phyloP scores from a whole-genome alignment of 1,139 yeast genomes.

The Geotrichum restrictum region DNA sequence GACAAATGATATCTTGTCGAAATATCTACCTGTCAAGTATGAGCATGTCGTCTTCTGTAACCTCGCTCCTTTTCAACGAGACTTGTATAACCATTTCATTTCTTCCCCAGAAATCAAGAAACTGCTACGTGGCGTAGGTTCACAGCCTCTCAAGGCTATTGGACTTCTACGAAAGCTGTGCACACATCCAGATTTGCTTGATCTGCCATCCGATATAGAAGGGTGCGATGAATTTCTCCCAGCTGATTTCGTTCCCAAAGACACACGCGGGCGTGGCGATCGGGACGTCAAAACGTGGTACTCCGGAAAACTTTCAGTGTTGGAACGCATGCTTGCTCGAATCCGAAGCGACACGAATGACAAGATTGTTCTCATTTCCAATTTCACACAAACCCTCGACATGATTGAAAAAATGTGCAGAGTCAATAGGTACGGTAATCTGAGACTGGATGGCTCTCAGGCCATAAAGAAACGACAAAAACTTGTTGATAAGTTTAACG shows the following conservation, averaged over 20 bases:
- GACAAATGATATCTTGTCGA: constrained; percentile 89
- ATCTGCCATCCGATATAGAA: constrained; percentile 70
- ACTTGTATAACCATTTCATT: constrained; percentile 68
- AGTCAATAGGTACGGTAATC: constrained; percentile 63
- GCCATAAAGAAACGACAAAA: constrained; percentile 88
- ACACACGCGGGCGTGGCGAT: constrained; percentile 49
- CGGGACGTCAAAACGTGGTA: constrained; percentile 59
- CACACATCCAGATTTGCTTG: constrained; percentile 84
- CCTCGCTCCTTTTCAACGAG: constrained; percentile 70
- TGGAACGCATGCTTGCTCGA: constrained; percentile 68
- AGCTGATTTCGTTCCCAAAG: constrained; percentile 56
- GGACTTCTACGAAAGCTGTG: constrained; percentile 84
- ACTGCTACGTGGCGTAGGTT: constrained; percentile 64
- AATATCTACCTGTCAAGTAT: constrained; percentile 89
- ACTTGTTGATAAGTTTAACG: constrained; percentile 83
- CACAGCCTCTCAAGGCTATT: constrained; percentile 88
- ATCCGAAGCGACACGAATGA: constrained; percentile 81
- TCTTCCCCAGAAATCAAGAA: constrained; percentile 75
- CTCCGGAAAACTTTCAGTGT: constrained; percentile 55
- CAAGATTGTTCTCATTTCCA: constrained; percentile 88
- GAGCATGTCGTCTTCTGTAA: constrained; percentile 93
- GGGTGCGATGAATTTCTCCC: constrained; percentile 68
- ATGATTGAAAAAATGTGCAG: constrained; percentile 85
- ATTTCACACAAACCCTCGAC: constrained; percentile 91
- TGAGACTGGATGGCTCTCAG: constrained; percentile 90